A percentile compares a stretch with the other conserved stretches of the same genome.
These are phyloP conservation scores for Cicer judaicum DNA, from an alignment of 306 rosid genomes.

Conservation along the genomic window DNA sequence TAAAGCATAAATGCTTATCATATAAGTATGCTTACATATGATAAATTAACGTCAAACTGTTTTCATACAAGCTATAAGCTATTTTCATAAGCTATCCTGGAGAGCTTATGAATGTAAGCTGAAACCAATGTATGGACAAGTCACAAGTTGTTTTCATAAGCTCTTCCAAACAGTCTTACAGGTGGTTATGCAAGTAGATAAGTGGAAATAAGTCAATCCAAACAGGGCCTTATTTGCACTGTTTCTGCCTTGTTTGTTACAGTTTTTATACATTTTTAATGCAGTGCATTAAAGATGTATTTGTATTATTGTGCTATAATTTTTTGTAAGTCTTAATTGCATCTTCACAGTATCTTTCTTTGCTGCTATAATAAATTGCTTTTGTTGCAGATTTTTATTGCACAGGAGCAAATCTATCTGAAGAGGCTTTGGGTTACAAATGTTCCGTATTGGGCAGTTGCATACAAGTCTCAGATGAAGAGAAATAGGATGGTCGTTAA, in stretches of 20 bases:
- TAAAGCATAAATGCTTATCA: too few relatives aligned
- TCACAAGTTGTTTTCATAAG: too few relatives aligned
- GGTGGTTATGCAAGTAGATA: too few relatives aligned
- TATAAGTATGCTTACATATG: too few relatives aligned
- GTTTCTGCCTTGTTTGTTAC: constrained; percentile 1
- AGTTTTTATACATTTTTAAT: neutral
- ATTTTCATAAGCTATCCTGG: too few relatives aligned
- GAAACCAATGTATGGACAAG: too few relatives aligned
- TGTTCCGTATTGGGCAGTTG: constrained; percentile 67
- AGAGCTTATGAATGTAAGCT: too few relatives aligned
- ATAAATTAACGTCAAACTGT: too few relatives aligned
- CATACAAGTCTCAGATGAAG: constrained; percentile 72
- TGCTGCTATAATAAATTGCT: constrained; percentile 2
- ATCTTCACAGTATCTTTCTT: neutral
- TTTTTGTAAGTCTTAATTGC: constrained; percentile 11
- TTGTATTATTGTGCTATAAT: neutral
- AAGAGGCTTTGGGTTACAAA: constrained; percentile 79
- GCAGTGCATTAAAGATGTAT: neutral
- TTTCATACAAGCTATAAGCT: too few relatives aligned
- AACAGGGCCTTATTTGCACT: too few relatives aligned
- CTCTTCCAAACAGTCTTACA: too few relatives aligned
- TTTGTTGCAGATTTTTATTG: constrained; percentile 81
- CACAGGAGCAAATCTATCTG: constrained; percentile 80
- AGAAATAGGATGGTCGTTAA: constrained; percentile 75
- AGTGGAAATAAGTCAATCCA: too few relatives aligned